Percentiles rank a stretch among this genome's conserved stretches.
Conservation (phyloP, 768 basidiomycete species). For the Crucibulum laeve region DNA sequence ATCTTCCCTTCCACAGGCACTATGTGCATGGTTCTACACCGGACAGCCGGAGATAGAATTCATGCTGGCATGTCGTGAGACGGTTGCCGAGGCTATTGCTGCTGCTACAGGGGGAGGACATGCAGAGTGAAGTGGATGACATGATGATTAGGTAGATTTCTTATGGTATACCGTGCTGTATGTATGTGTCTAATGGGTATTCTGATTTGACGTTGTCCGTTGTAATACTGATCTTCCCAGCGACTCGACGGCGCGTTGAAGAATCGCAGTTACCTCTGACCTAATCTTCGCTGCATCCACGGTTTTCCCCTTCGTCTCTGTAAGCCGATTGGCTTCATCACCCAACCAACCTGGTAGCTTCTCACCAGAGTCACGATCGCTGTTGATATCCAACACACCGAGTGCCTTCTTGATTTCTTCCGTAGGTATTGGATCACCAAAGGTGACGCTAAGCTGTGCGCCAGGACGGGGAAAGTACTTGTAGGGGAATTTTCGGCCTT, state of each 20-base stretch:
- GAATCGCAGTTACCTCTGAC: slow-evolving; percentile 46
- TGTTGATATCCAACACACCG: slow-evolving; percentile 8
- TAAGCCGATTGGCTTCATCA: slow-evolving; percentile 5
- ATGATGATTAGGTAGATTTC: too few species aligned
- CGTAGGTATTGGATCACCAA: slow-evolving; percentile 68
- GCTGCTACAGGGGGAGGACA: slow-evolving; percentile 7
- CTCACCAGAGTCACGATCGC: not conserved
- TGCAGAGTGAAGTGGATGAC: not conserved
- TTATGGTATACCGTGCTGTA: too few species aligned
- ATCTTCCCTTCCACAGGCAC: slow-evolving; percentile 30
- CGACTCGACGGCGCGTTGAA: slow-evolving; percentile 50
- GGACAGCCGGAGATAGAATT: slow-evolving; percentile 48
- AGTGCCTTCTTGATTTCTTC: slow-evolving; percentile 32
- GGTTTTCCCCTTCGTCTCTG: slow-evolving; percentile 4
- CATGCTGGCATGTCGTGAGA: slow-evolving; percentile 35
- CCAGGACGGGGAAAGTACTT: slow-evolving; percentile 66
- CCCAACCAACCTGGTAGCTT: slow-evolving; percentile 16
- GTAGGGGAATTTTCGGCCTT: slow-evolving; percentile 70
- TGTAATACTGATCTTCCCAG: slow-evolving; percentile 50
- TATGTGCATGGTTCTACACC: slow-evolving; percentile 65
- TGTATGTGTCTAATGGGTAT: too few species aligned
- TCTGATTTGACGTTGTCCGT: slow-evolving; percentile 7
- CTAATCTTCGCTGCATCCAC: slow-evolving; percentile 35
- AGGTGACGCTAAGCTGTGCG: slow-evolving; percentile 65
- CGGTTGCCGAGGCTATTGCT: slow-evolving; percentile 30